These are phyloP conservation scores for Leishmania tropica DNA, from an alignment of 208 protist genomes.

Conservation along the genomic window DNA sequence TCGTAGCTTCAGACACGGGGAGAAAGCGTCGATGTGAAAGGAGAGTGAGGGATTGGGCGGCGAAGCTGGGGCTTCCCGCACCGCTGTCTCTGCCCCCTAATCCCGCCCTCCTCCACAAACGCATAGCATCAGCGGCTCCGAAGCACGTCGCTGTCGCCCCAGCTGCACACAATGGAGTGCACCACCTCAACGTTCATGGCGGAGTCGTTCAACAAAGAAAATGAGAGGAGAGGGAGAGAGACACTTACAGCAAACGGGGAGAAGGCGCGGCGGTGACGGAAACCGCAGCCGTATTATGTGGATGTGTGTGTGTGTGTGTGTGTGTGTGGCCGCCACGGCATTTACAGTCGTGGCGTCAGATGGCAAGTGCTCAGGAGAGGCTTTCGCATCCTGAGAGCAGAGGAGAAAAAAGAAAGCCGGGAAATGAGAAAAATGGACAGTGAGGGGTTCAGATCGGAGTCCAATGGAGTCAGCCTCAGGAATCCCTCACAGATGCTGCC, in stretches of 20 bases:
- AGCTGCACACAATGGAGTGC: slow-evolving; percentile 17
- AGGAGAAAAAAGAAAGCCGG: background rate
- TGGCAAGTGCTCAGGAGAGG: background rate
- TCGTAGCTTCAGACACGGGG: slow-evolving; percentile 20
- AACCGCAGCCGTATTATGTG: background rate
- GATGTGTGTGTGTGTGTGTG: background rate
- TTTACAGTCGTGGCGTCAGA: background rate
- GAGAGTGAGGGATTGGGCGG: background rate
- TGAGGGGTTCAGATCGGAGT: background rate
- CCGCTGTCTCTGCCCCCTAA: slow-evolving; percentile 11
- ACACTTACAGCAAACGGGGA: background rate
- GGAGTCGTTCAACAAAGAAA: background rate
- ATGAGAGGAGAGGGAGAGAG: background rate
- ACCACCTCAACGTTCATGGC: background rate
- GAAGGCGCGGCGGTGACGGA: background rate
- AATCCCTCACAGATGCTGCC: background rate
- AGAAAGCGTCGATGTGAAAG: background rate
- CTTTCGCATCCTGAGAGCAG: background rate
- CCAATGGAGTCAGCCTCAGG: background rate
- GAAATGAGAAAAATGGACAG: background rate
- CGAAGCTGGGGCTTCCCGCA: slow-evolving; percentile 6
- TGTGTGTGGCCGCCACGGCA: background rate
- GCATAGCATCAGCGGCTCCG: background rate
- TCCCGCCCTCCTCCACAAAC: background rate
- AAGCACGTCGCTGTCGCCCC: slow-evolving; percentile 2